phyloP scores from a whole-genome alignment of 208 protist species.

The Leptomonas seymouri region DNA sequence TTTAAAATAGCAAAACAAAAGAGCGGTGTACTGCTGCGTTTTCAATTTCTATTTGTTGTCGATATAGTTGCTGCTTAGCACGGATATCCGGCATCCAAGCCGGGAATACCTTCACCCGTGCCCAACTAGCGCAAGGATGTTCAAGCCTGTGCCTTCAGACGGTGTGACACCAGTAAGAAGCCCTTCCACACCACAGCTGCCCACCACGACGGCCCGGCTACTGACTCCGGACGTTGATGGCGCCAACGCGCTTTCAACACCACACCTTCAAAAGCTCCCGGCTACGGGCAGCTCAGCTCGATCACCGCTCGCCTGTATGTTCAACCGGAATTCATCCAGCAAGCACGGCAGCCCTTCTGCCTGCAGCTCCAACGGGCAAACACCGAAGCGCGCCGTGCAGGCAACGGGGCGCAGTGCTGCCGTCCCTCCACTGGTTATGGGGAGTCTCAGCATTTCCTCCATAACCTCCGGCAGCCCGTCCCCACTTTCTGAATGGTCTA shows the following conservation, averaged over 20 bases:
- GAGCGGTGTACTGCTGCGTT: too few relatives aligned
- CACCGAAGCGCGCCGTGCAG: not conserved
- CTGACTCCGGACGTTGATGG: not conserved
- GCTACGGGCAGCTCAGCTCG: not conserved
- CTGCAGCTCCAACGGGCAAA: not conserved
- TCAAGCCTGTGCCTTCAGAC: not conserved
- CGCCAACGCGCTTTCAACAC: not conserved
- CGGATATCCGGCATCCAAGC: not conserved
- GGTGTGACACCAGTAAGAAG: not conserved
- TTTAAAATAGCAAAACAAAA: too few relatives aligned
- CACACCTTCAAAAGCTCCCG: not conserved
- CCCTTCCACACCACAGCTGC: not conserved
- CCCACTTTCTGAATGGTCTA: slow-evolving; percentile 13
- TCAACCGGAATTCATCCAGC: not conserved
- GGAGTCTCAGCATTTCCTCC: slow-evolving; percentile 15
- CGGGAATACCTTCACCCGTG: not conserved
- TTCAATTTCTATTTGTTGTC: too few relatives aligned
- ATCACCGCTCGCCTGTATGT: not conserved
- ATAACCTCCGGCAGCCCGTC: slow-evolving; percentile 19
- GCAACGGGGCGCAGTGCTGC: not conserved
- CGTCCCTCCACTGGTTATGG: not conserved
- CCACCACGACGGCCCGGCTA: slow-evolving; percentile 6
- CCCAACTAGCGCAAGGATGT: not conserved
- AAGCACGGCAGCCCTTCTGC: not conserved
- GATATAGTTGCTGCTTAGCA: too few relatives aligned